phyloP scores from a whole-genome alignment of 352 stramenopile species.

The Hyaloperonospora brassicae region DNA sequence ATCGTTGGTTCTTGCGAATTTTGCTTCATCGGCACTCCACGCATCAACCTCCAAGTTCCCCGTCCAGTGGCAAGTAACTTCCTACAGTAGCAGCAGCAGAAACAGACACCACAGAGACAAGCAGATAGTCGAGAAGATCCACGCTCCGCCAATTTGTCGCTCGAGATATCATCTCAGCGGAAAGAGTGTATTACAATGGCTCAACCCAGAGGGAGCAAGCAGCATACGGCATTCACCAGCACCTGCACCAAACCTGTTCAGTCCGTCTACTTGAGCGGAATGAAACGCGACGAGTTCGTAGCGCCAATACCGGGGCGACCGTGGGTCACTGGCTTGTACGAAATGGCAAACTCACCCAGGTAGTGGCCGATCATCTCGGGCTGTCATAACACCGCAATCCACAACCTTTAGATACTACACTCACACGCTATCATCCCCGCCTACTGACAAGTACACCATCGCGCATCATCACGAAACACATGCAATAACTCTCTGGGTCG shows the following conservation, averaged over 20 bases:
- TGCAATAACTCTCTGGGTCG: constrained; percentile 66
- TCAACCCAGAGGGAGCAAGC: constrained; percentile 41
- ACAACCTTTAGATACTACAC: too few species aligned
- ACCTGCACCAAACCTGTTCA: background rate
- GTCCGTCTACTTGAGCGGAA: constrained; percentile 95
- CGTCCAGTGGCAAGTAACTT: too few species aligned
- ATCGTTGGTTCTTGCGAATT: constrained; percentile 45
- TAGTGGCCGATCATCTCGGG: constrained; percentile 99
- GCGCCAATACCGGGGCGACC: constrained; percentile 98
- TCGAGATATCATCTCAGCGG: constrained; percentile 19
- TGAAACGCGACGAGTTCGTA: constrained; percentile 97
- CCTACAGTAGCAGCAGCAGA: too few species aligned
- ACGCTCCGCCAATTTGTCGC: background rate
- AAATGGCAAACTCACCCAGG: constrained; percentile 99
- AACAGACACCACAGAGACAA: too few species aligned
- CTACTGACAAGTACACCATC: too few species aligned
- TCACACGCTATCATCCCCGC: too few species aligned
- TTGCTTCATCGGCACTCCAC: constrained; percentile 38
- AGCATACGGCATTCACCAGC: background rate
- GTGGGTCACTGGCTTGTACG: constrained; percentile 96
- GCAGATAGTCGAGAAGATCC: too few species aligned
- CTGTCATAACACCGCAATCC: constrained; percentile 18
- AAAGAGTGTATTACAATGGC: constrained; percentile 83
- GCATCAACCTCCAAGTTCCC: too few species aligned
- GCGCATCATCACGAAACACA: constrained; percentile 8